Conservation (phyloP, 1,139 yeast species). For the Meyerozyma athensensis region DNA sequence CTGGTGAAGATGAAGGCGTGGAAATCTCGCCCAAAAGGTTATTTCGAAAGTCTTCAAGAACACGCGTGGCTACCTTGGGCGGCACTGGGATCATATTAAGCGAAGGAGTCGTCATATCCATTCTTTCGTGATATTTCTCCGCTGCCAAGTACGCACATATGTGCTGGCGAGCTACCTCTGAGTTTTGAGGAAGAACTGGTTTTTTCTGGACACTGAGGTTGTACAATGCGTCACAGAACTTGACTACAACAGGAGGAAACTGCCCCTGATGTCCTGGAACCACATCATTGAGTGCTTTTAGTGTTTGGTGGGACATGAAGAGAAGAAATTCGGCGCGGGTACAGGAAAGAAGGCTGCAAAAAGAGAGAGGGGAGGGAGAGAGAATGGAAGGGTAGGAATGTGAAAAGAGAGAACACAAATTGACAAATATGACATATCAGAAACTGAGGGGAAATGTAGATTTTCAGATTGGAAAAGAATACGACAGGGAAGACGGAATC, state of each 20-base stretch:
- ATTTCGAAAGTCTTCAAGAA: conserved; percentile 43
- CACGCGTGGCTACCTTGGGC: conserved; percentile 36
- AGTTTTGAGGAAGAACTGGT: conserved; percentile 41
- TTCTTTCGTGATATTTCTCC: conserved; percentile 41
- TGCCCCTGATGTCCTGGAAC: conserved; percentile 48
- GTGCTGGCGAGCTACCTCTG: conserved; percentile 62
- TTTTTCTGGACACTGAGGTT: conserved; percentile 48
- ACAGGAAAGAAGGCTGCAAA: no score
- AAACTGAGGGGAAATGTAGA: no score
- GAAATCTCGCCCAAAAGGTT: conserved; percentile 23
- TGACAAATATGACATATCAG: neutral
- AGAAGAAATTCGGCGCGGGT: no score
- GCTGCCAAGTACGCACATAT: conserved; percentile 60
- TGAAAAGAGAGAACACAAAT: neutral
- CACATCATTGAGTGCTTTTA: conserved; percentile 39
- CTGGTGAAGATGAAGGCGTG: conserved; percentile 30
- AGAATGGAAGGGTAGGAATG: neutral
- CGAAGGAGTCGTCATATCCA: conserved; percentile 44
- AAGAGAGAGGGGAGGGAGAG: no score
- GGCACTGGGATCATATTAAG: conserved; percentile 54
- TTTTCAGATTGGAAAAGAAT: no score
- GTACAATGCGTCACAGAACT: conserved; percentile 48
- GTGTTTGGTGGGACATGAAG: conserved; percentile 17
- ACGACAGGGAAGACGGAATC: no score
- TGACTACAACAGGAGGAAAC: conserved; percentile 41